These are phyloP conservation scores for Termitomyces sp. DNA, from an alignment of 768 basidiomycete genomes.

Conservation along the genomic window DNA sequence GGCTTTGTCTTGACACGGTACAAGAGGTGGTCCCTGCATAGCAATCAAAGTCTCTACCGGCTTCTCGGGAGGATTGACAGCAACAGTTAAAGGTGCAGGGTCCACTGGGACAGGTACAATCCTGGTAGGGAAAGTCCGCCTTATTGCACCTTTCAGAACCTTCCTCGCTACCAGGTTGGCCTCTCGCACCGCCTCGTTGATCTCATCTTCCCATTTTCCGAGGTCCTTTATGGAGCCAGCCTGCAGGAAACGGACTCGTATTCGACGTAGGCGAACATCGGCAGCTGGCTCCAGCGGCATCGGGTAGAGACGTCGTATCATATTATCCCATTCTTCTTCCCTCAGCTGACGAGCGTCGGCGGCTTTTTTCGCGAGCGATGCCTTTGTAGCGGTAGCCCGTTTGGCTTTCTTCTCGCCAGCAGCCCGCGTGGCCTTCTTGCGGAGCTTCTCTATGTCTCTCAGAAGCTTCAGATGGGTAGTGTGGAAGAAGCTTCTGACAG, in stretches of 20 bases:
- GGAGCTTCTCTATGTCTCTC: conserved; percentile 42
- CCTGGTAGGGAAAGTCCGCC: conserved; percentile 18
- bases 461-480: conserved; percentile 35
- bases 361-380: conserved; percentile 58
- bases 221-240: conserved; percentile 47
- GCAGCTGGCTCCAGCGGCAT: conserved; percentile 45
- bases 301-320: conserved; percentile 56
- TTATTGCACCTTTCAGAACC: conserved; percentile 31
- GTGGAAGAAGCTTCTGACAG: conserved; percentile 43
- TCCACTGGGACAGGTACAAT: conserved; percentile 21
- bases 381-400: conserved; percentile 43
- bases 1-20: conserved; percentile 19
- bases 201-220: conserved; percentile 62
- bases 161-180: conserved; percentile 47
- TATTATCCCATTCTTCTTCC: conserved; percentile 62
- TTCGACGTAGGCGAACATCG: conserved; percentile 47
- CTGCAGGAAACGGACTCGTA: conserved; percentile 58
- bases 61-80: conserved; percentile 46
- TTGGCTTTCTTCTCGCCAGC: conserved; percentile 30
- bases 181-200: conserved; percentile 53
- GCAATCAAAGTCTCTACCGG: conserved; percentile 48
- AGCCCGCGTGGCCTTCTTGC: conserved; percentile 30
- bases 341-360: conserved; percentile 56
- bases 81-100: conserved; percentile 34
- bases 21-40: conserved; percentile 45